A percentile compares a stretch with the other conserved stretches of the same genome.
These are phyloP conservation scores for Pachyrhizus erosus DNA, from an alignment of 306 rosid species.

Conservation along the genomic window DNA sequence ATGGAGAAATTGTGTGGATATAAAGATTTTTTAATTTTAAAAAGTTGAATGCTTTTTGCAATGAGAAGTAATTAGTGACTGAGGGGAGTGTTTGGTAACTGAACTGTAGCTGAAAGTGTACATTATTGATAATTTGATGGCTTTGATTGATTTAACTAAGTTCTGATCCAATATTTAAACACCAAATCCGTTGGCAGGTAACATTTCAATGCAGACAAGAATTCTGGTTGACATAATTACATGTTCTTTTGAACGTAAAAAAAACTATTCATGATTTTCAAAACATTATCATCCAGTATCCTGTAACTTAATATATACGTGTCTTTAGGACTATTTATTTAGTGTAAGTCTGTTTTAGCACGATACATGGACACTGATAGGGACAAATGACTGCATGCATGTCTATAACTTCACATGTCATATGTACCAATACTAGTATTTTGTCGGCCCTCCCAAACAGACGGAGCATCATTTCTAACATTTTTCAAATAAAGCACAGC, in stretches of 20 bases:
- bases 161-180: neutral
- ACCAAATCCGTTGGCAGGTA: neutral
- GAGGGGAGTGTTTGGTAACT: neutral
- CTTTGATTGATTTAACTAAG: neutral
- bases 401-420: neutral
- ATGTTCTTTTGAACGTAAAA: neutral
- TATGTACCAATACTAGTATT: neutral
- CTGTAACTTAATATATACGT: neutral
- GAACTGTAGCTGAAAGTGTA: neutral
- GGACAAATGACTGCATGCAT: too few species aligned
- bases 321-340: neutral
- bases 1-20: constrained; percentile 6
- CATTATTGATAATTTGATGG: neutral
- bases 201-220: constrained; percentile 8
- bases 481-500: neutral
- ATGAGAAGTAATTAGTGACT: neutral
- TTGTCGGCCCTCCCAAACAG: neutral
- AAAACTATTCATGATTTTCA: neutral
- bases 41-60: constrained; percentile 4
- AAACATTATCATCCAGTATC: neutral
- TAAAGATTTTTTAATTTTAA: neutral
- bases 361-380: too few species aligned
- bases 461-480: neutral
- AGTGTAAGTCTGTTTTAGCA: too few species aligned
- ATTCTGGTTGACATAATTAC: constrained; percentile 20